Percentiles rank a stretch among this genome's conserved stretches.
Conservation (phyloP, 768 basidiomycete genomes). For the Trametes cingulata region DNA sequence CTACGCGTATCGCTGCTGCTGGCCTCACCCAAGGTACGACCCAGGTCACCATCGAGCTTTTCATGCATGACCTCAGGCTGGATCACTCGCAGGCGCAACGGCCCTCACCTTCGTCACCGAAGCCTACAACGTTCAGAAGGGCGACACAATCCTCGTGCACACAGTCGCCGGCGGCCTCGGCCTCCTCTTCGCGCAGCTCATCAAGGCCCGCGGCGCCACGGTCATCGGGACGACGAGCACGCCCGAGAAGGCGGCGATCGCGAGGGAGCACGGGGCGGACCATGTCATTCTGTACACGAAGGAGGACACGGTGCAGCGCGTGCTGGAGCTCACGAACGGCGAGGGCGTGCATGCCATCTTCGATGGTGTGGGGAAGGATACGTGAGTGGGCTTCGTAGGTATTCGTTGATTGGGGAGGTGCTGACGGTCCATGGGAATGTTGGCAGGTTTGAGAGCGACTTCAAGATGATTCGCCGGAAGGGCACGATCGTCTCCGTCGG, state of each 20-base stretch:
- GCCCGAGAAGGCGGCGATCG: conserved; percentile 75
- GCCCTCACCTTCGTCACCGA: conserved; percentile 78
- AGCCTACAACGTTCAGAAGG: conserved; percentile 79
- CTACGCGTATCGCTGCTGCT: conserved; percentile 63
- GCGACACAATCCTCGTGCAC: conserved; percentile 79
- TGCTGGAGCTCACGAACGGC: conserved; percentile 73
- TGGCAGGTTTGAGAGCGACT: conserved; percentile 71
- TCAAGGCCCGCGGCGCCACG: conserved; percentile 70
- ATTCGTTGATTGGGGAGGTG: background rate
- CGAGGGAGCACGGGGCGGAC: conserved; percentile 75
- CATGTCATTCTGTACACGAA: conserved; percentile 80
- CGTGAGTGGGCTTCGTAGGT: conserved; percentile 47
- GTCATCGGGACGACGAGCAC: conserved; percentile 95
- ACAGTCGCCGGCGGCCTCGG: conserved; percentile 91
- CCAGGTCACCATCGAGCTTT: no score
- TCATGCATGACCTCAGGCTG: background rate
- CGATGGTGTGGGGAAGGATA: conserved; percentile 95
- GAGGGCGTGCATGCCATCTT: conserved; percentile 83
- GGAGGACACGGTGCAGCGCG: conserved; percentile 72
- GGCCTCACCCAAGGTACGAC: conserved; percentile 50
- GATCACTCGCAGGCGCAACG: conserved; percentile 57
- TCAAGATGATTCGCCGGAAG: conserved; percentile 80
- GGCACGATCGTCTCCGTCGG: conserved; percentile 90
- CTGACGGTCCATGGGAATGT: background rate
- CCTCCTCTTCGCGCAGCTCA: conserved; percentile 63